Base-by-base conservation (phyloP, 2,329 filamentous ascomycete species). In the Neopestalotiopsis clavispora region DNA sequence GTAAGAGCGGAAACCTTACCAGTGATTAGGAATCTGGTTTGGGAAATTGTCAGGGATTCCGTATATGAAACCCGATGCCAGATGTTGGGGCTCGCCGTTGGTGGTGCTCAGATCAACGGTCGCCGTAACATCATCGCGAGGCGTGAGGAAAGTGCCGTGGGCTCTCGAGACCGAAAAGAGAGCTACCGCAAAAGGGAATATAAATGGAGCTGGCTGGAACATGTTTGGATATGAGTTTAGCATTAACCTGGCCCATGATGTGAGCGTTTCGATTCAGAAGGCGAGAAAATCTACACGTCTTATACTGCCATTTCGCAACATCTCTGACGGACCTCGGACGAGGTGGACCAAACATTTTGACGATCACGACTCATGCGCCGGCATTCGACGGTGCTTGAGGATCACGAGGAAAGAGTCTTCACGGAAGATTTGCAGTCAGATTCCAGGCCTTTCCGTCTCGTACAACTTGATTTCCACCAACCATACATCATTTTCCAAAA, bases 31-130 rank as follows among this genome's bases (percentile, higher is more conserved):
- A n/a, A 74, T 71, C 62, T 74, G 73, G 14, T 69, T 65, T 7
- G 61, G 61, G 4, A 63, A 56, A 3, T 59, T 59, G 59, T 74
- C 74, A 2, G 74, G 74, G 34, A 74, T 71, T 49, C 74, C 74
- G 20, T 75, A 75, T 10, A 74, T 65, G 9, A 74, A 70, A 1
- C 74, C 74, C 20, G 74, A 72, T 17, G 73, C 74, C 28, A 74
- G 71, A 45, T 74, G 72, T 42, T 72, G 52, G 1, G 74, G 71
- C 20, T 61, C 5, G 0, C 74, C 73, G 10, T 63, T 70, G 12
- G 69, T 68, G 32, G 66, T 68, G 3, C 63, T 28, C 20, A 75
- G 72, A 64, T 73, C 60, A 4, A 74, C 73, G 2, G 69, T 57
- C 1, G 74, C 73, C 5, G 73, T 75, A 30, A 45, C 56, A n/a